Base-by-base conservation (phyloP, 2,329 filamentous ascomycete genomes). In the Teratosphaeria pseudoeucalypti region DNA sequence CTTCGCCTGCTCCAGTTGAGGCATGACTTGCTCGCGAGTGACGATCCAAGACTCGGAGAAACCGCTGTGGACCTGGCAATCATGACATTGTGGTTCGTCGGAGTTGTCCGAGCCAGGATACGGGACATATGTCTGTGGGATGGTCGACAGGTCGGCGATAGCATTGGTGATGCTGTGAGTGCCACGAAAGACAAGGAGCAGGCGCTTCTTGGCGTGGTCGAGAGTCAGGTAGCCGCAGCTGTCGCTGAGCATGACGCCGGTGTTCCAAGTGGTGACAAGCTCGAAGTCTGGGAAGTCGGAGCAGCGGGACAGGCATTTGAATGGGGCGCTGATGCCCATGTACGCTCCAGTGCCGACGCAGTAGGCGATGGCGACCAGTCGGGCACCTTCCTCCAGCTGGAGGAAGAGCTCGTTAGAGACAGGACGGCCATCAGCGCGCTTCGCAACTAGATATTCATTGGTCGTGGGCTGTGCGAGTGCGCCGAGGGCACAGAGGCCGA, bases 101-200 rank as follows among this genome's bases (percentile, higher is more conserved):
- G 62, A 47, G 6, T 63, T 59, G 19, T 61, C 58, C 12, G 62
- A 61, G 47, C 82, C 80, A 1, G 89, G 88, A 71, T 96, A 99
- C 0, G 94, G 92, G 1, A 91, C 83, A 70, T 97, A 99, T 72
- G 89, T 84, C 73, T 97, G 92, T 12, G 91, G 92, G 2, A 92
- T 80, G 1, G 91, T 95, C 63, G 89, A 91, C 58, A 99, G 80
- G 75, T 99, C 94, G 56, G 91, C 82, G 62, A 99, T 86, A 12
- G 92, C 92, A 72, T 97, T 96, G 57, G 90, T 83, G 67, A 99
- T 82, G 65, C 91, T 96, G 75, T 97, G 96, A 14, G 94, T 97
- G 27, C 94, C 94, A 54, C 94, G 85, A 69, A 97, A 97, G 9
- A 91, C 92, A 43, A 97, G 82, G 54, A 97, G 79, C 59, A 99